Percentiles rank a stretch among this genome's conserved stretches.
Evolutionary conservation across 768 basidiomycete species (phyloP).

Genomic region (Amyloporia xantha): DNA sequence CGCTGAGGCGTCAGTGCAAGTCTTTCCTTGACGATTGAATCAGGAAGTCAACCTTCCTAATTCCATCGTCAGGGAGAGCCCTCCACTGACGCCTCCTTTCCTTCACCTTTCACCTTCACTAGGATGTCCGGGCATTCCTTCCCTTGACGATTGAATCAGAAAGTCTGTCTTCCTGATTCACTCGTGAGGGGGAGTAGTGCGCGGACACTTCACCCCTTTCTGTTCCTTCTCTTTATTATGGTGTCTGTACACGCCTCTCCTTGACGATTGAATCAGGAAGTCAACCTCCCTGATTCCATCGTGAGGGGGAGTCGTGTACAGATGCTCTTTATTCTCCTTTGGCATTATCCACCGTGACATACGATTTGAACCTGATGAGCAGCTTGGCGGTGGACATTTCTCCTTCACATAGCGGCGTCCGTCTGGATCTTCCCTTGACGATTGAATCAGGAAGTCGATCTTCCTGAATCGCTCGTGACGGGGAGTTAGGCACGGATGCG

Average conservation of each 20-base stretch:
- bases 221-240: too few relatives aligned
- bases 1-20: too few relatives aligned
- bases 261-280: slow-evolving; percentile 8
- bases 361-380: too few relatives aligned
- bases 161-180: neutral
- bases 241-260: neutral
- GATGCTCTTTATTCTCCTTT: too few relatives aligned
- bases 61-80: slow-evolving; percentile 1
- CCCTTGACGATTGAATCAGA: slow-evolving; percentile 8
- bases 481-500: neutral
- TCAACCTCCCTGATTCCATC: neutral
- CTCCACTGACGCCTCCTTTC: too few relatives aligned
- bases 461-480: slow-evolving; percentile 2
- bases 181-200: slow-evolving; percentile 2
- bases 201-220: too few relatives aligned
- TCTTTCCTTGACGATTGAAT: slow-evolving; percentile 5
- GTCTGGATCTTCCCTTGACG: too few relatives aligned
- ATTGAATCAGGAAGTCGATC: slow-evolving; percentile 5
- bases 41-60: slow-evolving; percentile 1
- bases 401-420: too few relatives aligned
- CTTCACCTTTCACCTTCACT: too few relatives aligned
- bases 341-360: too few relatives aligned
- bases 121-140: too few relatives aligned
- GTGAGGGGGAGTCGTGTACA: neutral
- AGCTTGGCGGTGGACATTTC: too few relatives aligned